Base-by-base conservation (phyloP, 495 filamentous ascomycete genomes). In the Evansstolkia leycettana region DNA sequence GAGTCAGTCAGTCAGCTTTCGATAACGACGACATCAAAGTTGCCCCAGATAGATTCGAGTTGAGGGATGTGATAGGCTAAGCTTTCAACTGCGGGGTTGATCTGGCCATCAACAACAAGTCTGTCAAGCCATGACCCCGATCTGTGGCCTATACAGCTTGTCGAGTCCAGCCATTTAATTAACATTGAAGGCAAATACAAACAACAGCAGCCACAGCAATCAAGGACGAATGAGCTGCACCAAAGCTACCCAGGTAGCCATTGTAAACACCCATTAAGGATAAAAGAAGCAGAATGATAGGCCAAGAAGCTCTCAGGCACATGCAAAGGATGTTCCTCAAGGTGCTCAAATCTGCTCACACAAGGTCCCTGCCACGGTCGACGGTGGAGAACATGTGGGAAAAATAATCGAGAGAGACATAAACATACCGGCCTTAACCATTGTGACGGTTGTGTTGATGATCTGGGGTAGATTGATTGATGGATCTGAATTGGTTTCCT, bases 391-490 rank as follows among this genome's bases (percentile, higher is more conserved):
- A 54, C 46, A 33, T 37, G 28, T 31, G 26, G 35, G n/a, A 39
- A 32, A 34, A 41, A 33, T 30, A 27, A 36, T 25, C 30, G 12
- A 42, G 34, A 36, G 31, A 17, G 16, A 51, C 20, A 43, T 34
- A 30, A 27, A 76, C 85, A 57, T 73, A 93, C 85, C 85, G 69
- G 85, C 85, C 73, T 90, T 93, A 67, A 90, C 85, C 85, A 93
- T 93, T 74, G 72, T 89, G 78, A 70, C 55, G 55, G 58, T 56
- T 53, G 41, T 57, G 35, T 50, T 28, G 24, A 8, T 29, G 17
- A 14, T 16, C 24, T 26, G 24, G n/a, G 7, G 24, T n/a, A n/a
- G n/a, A n/a, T n/a, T n/a, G n/a, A n/a, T n/a, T n/a, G n/a, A n/a
- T n/a, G n/a, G n/a, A n/a, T n/a, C n/a, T n/a, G n/a, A n/a, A n/a